These are phyloP conservation scores for Phlebiopsis flavidoalba DNA, from an alignment of 768 basidiomycete species.

Conservation along the genomic window DNA sequence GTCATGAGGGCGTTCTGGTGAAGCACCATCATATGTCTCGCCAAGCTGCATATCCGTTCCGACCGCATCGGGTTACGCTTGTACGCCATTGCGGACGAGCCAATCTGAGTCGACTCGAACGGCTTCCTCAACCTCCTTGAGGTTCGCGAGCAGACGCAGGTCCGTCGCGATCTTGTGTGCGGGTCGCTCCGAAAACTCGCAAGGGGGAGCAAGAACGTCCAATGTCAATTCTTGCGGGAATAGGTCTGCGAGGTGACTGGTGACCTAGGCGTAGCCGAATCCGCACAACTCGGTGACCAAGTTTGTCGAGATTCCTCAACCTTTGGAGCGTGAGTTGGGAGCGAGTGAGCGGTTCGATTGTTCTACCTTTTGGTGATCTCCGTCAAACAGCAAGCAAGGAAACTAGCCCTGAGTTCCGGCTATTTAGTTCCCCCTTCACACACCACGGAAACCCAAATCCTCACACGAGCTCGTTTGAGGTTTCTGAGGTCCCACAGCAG, in stretches of 20 bases:
- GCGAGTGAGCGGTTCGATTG: not conserved
- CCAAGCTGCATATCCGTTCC: slow-evolving; percentile 93
- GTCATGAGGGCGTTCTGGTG: slow-evolving; percentile 98
- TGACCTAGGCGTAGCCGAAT: slow-evolving; percentile 90
- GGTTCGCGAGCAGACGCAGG: slow-evolving; percentile 86
- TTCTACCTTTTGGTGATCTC: slow-evolving; percentile 83
- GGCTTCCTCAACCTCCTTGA: slow-evolving; percentile 99
- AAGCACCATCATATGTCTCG: slow-evolving; percentile 93
- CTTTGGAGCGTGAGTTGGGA: slow-evolving; percentile 27
- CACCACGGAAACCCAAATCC: slow-evolving; percentile 95
- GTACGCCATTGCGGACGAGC: slow-evolving; percentile 97
- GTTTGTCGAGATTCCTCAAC: slow-evolving; percentile 85
- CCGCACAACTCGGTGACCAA: slow-evolving; percentile 90
- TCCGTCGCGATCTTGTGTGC: slow-evolving; percentile 99
- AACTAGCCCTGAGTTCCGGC: slow-evolving; percentile 97
- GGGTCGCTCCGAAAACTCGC: slow-evolving; percentile 79
- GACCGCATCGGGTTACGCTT: slow-evolving; percentile 99
- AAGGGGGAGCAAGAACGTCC: slow-evolving; percentile 89
- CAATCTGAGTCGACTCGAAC: slow-evolving; percentile 98
- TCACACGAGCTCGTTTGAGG: slow-evolving; percentile 79
- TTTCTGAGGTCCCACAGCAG: slow-evolving; percentile 96
- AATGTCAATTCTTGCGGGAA: slow-evolving; percentile 93
- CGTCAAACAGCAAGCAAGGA: slow-evolving; percentile 91
- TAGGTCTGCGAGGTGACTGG: slow-evolving; percentile 99
- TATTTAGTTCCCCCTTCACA: slow-evolving; percentile 99